Evolutionary conservation across 495 filamentous ascomycete genomes (phyloP).

Genomic region (Aspergillus bridgeri): DNA sequence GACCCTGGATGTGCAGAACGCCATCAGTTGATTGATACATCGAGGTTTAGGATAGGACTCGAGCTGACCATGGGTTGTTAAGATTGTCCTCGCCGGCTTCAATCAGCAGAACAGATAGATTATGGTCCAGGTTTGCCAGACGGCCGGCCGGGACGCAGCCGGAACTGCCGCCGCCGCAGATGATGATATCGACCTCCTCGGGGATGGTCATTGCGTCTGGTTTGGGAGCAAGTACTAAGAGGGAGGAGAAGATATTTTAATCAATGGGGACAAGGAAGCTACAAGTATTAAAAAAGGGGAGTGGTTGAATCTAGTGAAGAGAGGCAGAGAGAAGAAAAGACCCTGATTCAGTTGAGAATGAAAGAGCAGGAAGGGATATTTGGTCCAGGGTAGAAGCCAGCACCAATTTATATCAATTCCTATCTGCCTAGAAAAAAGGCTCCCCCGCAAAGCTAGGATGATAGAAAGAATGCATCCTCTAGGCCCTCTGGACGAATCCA

Average conservation of each 20-base stretch:
- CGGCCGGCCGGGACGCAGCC: constrained; percentile 77
- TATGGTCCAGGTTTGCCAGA: constrained; percentile 76
- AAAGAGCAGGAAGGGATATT: neutral
- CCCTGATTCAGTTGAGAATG: neutral
- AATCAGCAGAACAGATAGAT: constrained; percentile 74
- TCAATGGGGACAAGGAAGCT: neutral
- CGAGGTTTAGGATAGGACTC: neutral
- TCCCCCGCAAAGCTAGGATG: neutral
- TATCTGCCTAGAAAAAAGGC: neutral
- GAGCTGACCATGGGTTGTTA: constrained; percentile 67
- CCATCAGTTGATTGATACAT: neutral
- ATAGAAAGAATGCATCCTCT: neutral
- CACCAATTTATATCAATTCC: neutral
- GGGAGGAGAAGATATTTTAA: neutral
- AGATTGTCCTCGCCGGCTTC: constrained; percentile 77
- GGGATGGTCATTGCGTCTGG: constrained; percentile 33
- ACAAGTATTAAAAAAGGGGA: neutral
- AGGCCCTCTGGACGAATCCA: neutral
- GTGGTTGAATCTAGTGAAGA: neutral
- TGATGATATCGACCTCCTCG: constrained; percentile 81
- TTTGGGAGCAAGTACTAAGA: neutral
- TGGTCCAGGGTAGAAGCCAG: neutral
- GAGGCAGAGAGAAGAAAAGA: neutral
- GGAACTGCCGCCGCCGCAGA: constrained; percentile 69
- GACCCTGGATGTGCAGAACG: constrained; percentile 38